Evolutionary conservation across 225 moss, liverwort and hornwort genomes (phyloP).

Genomic region (Antitrichia curtipendula): DNA sequence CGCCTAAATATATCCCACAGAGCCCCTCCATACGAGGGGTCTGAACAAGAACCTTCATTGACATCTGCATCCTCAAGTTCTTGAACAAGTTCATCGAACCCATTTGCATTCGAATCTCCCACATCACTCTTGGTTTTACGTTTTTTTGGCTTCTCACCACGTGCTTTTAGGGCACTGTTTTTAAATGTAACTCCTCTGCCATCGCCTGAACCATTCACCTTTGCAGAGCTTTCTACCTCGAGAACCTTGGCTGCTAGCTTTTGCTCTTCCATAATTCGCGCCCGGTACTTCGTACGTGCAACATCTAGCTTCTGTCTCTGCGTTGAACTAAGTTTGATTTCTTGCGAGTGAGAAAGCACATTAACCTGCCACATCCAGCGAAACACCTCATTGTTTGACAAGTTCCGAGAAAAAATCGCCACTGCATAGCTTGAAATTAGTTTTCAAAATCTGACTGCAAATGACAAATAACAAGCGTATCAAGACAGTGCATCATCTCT

Average conservation of each 20-base stretch:
- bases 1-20: constrained; percentile 63
- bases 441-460: not conserved
- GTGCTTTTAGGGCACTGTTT: not conserved
- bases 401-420: not conserved
- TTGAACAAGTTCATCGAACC: constrained; percentile 9
- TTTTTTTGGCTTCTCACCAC: not conserved
- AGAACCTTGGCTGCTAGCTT: not conserved
- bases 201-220: not conserved
- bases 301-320: not conserved
- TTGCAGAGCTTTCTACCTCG: not conserved
- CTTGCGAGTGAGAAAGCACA: constrained; percentile 45
- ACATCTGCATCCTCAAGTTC: not conserved
- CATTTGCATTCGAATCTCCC: constrained; percentile 5
- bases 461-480: not conserved
- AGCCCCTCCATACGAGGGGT: constrained; percentile 45
- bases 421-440: not conserved
- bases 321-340: not conserved
- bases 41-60: constrained; percentile 3
- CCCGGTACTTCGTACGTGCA: constrained; percentile 1
- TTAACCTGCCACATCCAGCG: constrained; percentile 33
- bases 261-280: not conserved
- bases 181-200: not conserved
- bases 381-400: not conserved
- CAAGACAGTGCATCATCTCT: not conserved
- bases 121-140: not conserved